phyloP scores from a whole-genome alignment of 2,329 filamentous ascomycete species.

The Xylaria multiplex region DNA sequence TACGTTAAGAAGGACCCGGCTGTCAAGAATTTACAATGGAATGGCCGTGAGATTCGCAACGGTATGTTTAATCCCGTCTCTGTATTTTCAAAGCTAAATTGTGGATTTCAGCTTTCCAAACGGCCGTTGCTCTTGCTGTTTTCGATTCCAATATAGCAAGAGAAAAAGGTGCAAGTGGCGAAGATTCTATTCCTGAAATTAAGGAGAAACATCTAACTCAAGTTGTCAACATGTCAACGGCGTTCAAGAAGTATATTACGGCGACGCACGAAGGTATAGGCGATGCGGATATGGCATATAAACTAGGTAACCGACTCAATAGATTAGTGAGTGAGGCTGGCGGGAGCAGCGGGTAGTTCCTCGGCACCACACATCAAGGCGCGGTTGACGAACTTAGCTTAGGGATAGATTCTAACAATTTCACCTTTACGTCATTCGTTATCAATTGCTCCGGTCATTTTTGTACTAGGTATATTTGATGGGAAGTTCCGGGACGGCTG shows the following conservation, averaged over 20 bases:
- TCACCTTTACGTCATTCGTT: too few species aligned
- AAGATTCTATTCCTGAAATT: constrained; percentile 31
- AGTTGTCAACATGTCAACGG: constrained; percentile 31
- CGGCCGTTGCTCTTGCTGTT: constrained; percentile 34
- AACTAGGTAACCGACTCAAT: constrained; percentile 21
- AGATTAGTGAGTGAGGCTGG: background rate
- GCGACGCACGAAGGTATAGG: constrained; percentile 27
- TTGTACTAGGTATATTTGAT: too few species aligned
- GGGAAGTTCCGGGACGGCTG: too few species aligned
- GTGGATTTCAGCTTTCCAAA: constrained; percentile 31
- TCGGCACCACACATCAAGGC: too few species aligned
- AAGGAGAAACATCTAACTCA: constrained; percentile 32
- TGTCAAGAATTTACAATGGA: constrained; percentile 13
- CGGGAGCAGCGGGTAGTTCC: background rate
- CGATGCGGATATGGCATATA: constrained; percentile 30
- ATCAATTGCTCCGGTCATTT: too few species aligned
- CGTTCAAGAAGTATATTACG: constrained; percentile 33
- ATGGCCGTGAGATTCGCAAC: constrained; percentile 27
- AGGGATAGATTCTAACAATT: too few species aligned
- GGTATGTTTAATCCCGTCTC: background rate
- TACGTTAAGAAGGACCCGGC: constrained; percentile 15
- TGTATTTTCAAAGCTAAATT: background rate
- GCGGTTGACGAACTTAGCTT: too few species aligned
- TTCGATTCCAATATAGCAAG: constrained; percentile 25
- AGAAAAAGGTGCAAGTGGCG: constrained; percentile 13